Evolutionary conservation across 75 land plant species (phyloP).

Genomic region (Chamaecyparis obtusa): DNA sequence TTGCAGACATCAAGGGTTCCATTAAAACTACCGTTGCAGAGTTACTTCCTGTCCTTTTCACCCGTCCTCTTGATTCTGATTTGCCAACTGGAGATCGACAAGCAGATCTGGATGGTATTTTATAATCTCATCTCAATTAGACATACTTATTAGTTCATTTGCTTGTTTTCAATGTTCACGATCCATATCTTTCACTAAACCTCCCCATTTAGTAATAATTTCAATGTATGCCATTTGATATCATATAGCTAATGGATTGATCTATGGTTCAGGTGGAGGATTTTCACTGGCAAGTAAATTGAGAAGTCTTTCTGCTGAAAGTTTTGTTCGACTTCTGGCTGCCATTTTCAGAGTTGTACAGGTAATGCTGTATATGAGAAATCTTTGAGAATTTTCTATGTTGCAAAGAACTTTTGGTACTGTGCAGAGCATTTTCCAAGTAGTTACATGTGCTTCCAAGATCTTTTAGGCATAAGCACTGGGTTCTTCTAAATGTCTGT

Average conservation of each 20-base stretch:
- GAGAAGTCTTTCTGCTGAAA: constrained; percentile 82
- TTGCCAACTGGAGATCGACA: constrained; percentile 54
- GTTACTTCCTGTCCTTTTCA: constrained; percentile 71
- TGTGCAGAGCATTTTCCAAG: neutral
- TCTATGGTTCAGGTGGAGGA: constrained; percentile 61
- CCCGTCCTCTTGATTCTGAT: constrained; percentile 67
- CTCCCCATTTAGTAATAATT: neutral
- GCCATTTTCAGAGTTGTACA: constrained; percentile 83
- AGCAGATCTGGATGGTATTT: constrained; percentile 70
- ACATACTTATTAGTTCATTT: neutral
- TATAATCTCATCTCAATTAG: constrained; percentile 1
- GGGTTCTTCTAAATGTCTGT: neutral
- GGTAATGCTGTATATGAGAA: constrained; percentile 43
- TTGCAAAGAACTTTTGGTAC: neutral
- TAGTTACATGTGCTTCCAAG: neutral
- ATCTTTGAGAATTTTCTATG: neutral
- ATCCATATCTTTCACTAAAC: neutral
- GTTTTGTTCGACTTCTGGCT: constrained; percentile 78
- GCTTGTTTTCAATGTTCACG: neutral
- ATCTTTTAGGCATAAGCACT: neutral
- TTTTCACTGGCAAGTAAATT: constrained; percentile 87
- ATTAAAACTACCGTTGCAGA: constrained; percentile 86
- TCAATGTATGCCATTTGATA: neutral
- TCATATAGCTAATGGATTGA: constrained; percentile 1
- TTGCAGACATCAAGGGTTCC: constrained; percentile 81